Evolutionary conservation across 2,329 filamentous ascomycete species (phyloP).

Genomic region (Exserohilum rostratum): DNA sequence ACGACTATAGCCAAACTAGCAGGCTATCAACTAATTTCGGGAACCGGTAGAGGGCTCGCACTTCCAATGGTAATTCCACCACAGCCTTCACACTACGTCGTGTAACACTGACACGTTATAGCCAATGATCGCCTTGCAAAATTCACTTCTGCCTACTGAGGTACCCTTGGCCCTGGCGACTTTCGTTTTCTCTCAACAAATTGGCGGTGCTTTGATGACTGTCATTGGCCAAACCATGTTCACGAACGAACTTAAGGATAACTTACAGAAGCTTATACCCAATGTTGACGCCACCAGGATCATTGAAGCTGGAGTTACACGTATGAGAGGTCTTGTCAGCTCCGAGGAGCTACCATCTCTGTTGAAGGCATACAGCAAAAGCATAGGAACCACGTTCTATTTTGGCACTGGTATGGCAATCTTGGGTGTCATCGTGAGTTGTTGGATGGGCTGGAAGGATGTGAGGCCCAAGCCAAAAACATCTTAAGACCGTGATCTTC

Average conservation of each 20-base stretch:
- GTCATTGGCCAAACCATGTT: constrained; percentile 21
- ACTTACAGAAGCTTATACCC: background rate
- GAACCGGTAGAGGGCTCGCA: constrained; percentile 36
- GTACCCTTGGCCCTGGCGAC: constrained; percentile 32
- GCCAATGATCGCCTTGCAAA: constrained; percentile 31
- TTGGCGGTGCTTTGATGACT: constrained; percentile 33
- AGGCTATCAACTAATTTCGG: constrained; percentile 22
- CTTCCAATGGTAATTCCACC: background rate
- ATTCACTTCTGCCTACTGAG: constrained; percentile 17
- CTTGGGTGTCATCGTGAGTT: background rate
- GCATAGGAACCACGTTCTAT: background rate
- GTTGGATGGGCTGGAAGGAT: background rate
- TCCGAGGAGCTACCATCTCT: background rate
- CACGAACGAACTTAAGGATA: constrained; percentile 1
- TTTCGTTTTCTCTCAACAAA: constrained; percentile 36
- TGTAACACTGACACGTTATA: background rate
- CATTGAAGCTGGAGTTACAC: background rate
- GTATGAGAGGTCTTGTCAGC: background rate
- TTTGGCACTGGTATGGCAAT: background rate
- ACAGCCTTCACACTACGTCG: background rate
- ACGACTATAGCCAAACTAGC: background rate
- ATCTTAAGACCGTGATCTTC: too few species aligned
- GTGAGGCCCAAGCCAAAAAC: background rate
- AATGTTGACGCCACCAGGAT: background rate
- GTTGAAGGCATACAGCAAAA: background rate